A percentile compares a stretch with the other conserved stretches of the same genome.
phyloP scores from a whole-genome alignment of 1,284 basidiomycete species.

The Fomitopsis schrenkii region DNA sequence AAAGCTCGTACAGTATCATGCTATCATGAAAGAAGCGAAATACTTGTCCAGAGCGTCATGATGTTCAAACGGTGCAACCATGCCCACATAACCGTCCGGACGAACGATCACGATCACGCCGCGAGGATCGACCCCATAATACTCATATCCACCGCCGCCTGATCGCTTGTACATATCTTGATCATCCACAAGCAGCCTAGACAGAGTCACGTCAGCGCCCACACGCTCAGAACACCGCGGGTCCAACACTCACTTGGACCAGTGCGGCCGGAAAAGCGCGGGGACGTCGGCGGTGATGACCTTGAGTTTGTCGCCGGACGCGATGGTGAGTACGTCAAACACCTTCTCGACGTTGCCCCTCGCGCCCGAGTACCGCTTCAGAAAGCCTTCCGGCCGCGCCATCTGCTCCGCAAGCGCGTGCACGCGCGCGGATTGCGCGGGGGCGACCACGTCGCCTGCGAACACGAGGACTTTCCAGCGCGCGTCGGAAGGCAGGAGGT shows the following conservation, averaged over 20 bases:
- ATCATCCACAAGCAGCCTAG: constrained; percentile 33
- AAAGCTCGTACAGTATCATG: background rate
- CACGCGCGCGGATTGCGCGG: constrained; percentile 36
- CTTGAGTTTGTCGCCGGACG: constrained; percentile 41
- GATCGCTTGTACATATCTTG: constrained; percentile 27
- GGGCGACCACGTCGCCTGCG: constrained; percentile 42
- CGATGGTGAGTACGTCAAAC: constrained; percentile 57
- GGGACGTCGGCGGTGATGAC: constrained; percentile 49
- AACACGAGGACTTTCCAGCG: constrained; percentile 74
- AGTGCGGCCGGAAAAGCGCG: constrained; percentile 51
- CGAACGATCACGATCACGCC: constrained; percentile 67
- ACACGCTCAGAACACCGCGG: background rate
- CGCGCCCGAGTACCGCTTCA: constrained; percentile 2
- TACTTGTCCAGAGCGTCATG: constrained; percentile 44
- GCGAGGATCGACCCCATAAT: constrained; percentile 47
- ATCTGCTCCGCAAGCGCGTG: constrained; percentile 41
- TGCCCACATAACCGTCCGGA: constrained; percentile 73
- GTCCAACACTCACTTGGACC: constrained; percentile 50
- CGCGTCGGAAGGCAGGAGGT: constrained; percentile 61
- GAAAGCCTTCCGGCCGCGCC: constrained; percentile 7
- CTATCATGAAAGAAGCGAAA: constrained; percentile 38
- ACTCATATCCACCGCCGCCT: constrained; percentile 41
- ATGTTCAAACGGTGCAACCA: constrained; percentile 47
- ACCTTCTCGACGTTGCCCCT: constrained; percentile 15
- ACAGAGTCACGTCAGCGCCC: background rate